These are phyloP conservation scores for Ascocoryne sarcoides DNA, from an alignment of 2,329 filamentous ascomycete genomes.

Conservation along the genomic window DNA sequence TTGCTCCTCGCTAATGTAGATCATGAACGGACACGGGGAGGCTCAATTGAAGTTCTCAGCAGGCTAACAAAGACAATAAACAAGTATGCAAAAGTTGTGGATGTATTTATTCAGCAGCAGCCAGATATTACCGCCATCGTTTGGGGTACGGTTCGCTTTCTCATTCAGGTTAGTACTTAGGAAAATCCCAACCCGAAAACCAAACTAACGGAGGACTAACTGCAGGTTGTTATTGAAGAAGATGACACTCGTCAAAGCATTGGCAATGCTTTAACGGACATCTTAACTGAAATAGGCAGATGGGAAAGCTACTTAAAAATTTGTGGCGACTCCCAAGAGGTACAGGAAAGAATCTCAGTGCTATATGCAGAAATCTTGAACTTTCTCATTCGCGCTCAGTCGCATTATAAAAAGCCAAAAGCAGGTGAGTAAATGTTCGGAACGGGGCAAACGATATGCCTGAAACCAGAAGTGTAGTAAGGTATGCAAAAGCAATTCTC, in stretches of 20 bases:
- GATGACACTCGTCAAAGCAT: not conserved
- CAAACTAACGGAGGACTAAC: not conserved
- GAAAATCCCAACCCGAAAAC: not conserved
- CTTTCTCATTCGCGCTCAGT: not conserved
- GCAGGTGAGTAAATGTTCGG: not conserved
- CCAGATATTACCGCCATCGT: slow-evolving; percentile 3
- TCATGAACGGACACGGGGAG: not conserved
- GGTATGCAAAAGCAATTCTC: not conserved
- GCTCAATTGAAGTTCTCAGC: not conserved
- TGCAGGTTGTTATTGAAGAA: not conserved
- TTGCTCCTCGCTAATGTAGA: not conserved
- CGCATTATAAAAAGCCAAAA: not conserved
- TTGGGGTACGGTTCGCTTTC: slow-evolving; percentile 3
- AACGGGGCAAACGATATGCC: not conserved
- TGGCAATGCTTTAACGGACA: not conserved
- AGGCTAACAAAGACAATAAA: not conserved
- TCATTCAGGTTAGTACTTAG: not conserved
- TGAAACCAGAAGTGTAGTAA: not conserved
- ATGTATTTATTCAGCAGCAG: slow-evolving; percentile 3
- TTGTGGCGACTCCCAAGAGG: not conserved
- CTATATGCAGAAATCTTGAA: not conserved
- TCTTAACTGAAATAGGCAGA: not conserved
- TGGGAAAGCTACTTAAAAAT: not conserved
- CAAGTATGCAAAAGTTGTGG: slow-evolving; percentile 2
- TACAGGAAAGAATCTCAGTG: not conserved